phyloP scores from a whole-genome alignment of 2,329 filamentous ascomycete genomes.

The Fusarium kyushuense region DNA sequence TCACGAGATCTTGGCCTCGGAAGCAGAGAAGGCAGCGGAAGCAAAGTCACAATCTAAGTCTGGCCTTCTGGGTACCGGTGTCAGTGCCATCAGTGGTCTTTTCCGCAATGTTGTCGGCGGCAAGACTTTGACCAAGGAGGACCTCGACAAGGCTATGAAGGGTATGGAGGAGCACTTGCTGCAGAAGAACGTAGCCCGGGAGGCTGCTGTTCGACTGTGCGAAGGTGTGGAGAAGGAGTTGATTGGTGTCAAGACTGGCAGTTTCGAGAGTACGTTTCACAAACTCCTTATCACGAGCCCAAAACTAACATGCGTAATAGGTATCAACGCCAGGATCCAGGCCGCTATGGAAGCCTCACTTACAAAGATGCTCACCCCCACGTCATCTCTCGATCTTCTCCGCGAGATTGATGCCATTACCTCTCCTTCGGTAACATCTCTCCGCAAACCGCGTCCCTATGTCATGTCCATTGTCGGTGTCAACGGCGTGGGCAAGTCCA shows the following conservation, averaged over 20 bases:
- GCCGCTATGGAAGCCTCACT: conserved; percentile 92
- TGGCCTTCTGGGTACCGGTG: conserved; percentile 81
- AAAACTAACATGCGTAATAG: conserved; percentile 50
- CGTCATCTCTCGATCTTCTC: conserved; percentile 91
- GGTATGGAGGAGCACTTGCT: conserved; percentile 96
- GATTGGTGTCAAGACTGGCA: conserved; percentile 89
- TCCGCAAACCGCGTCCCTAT: conserved; percentile 80
- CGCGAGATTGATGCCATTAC: conserved; percentile 89
- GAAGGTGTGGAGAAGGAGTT: conserved; percentile 92
- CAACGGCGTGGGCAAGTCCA: conserved; percentile 98
- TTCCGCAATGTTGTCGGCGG: conserved; percentile 97
- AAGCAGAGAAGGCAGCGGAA: conserved; percentile 68
- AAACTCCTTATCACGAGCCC: neutral
- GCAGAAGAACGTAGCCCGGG: conserved; percentile 94
- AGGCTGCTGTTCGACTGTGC: conserved; percentile 91
- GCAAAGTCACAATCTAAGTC: conserved; percentile 63
- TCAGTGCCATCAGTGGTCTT: conserved; percentile 86
- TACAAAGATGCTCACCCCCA: conserved; percentile 95
- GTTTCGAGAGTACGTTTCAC: conserved; percentile 76
- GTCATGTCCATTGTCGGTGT: conserved; percentile 98
- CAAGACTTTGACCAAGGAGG: conserved; percentile 88
- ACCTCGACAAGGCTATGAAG: conserved; percentile 92
- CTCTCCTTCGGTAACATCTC: conserved; percentile 71
- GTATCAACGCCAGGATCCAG: conserved; percentile 84
- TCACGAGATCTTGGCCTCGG: conserved; percentile 84